Percentiles rank a stretch among this genome's conserved stretches.
Conservation (phyloP, 2,329 filamentous ascomycete species). For the Hypoxylon sp. region DNA sequence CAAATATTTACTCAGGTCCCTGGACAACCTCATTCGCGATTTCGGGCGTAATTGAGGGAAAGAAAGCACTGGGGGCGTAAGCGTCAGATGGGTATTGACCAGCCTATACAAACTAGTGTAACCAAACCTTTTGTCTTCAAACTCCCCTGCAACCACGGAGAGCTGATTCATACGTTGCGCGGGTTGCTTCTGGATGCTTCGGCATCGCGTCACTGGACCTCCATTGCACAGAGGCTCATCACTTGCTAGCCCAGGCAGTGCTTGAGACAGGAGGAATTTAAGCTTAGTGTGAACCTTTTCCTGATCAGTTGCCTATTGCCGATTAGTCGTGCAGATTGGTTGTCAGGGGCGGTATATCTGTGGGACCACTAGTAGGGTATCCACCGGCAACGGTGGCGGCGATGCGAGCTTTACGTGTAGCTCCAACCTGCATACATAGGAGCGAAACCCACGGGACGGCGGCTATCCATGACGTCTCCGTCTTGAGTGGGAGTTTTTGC, state of each 20-base stretch:
- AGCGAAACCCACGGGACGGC: not conserved
- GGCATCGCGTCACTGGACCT: conserved; percentile 5
- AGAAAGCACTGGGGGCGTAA: not conserved
- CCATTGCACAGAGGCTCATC: not conserved
- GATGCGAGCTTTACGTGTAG: not conserved
- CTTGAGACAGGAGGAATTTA: conserved; percentile 1
- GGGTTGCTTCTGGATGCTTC: not conserved
- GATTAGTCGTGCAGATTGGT: conserved; percentile 5
- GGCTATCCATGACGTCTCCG: not conserved
- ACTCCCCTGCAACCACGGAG: not conserved
- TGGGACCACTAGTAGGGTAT: conserved; percentile 3
- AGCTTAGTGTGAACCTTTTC: conserved; percentile 1
- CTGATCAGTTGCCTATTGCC: not conserved
- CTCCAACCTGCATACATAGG: not conserved
- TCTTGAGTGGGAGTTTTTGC: not conserved
- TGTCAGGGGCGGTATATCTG: not conserved
- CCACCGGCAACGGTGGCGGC: not conserved
- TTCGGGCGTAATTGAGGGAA: not conserved
- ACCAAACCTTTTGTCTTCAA: not conserved
- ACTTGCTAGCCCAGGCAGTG: not conserved
- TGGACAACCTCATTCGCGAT: not conserved
- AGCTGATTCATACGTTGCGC: not conserved
- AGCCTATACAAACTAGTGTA: not conserved
- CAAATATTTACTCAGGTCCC: not conserved
- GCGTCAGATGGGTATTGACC: conserved; percentile 5